These are phyloP conservation scores for Prinsepia uniflora DNA, from an alignment of 306 rosid genomes.

Conservation along the genomic window DNA sequence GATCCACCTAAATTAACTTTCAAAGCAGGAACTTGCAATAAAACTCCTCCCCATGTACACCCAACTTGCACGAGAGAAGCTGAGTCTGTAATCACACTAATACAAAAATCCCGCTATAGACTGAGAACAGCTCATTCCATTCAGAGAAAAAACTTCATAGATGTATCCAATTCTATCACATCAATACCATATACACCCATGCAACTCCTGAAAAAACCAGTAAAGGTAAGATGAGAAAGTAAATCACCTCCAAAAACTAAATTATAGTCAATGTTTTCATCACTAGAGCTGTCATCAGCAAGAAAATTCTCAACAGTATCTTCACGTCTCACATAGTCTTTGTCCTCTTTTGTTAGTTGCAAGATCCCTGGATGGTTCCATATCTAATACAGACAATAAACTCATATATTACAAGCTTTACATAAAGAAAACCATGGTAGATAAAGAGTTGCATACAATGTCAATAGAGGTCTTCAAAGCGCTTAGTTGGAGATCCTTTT, in stretches of 20 bases:
- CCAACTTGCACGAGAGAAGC: no score
- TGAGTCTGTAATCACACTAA: no score
- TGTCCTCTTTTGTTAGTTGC: conserved; percentile 86
- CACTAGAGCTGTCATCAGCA: conserved; percentile 90
- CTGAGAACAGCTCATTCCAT: no score
- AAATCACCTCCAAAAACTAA: conserved; percentile 61
- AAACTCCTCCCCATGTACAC: no score
- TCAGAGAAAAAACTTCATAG: no score
- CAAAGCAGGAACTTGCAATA: no score
- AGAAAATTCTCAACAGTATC: conserved; percentile 84
- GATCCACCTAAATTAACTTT: no score
- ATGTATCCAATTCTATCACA: neutral
- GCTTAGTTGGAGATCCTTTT: neutral
- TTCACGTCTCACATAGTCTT: conserved; percentile 56
- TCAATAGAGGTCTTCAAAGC: neutral
- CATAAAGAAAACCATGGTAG: conserved; percentile 21
- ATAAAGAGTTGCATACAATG: conserved; percentile 1
- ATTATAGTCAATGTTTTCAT: conserved; percentile 76
- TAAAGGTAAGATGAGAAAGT: neutral
- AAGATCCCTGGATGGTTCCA: conserved; percentile 99
- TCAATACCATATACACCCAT: neutral
- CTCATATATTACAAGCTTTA: neutral
- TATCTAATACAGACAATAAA: conserved; percentile 51
- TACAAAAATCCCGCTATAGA: no score
- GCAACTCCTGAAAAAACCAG: conserved; percentile 12